Evolutionary conservation across 2,329 filamentous ascomycete species (phyloP), one percentile per base, ranked within the genome.

Genomic region (Verticillium dahliae): DNA sequence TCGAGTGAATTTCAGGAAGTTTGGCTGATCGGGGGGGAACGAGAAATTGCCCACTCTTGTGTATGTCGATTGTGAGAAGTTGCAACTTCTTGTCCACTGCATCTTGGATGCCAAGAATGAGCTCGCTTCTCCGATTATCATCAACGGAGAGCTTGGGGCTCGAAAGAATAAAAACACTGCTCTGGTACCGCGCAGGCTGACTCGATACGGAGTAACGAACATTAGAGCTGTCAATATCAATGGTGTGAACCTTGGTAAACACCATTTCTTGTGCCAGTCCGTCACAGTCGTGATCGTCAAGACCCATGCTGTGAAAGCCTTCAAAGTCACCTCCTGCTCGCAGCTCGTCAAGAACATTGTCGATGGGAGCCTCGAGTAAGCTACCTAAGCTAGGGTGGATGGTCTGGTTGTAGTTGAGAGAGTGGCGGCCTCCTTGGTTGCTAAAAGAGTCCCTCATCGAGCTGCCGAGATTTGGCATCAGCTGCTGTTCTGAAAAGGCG

Each of bases 391-490:
- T 80, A 71, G 78, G 75, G 65, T 77, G 80, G n/a, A 78, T 74
- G 57, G 76, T 76, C 52, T 82, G 79, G 60, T 72, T 77, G 61
- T 77, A 77, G 60, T 71, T 76, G n/a, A 76, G 72, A 41, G 76
- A 68, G 79, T 54, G 90, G 85, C 39, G 83, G 81, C 60, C 31
- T 9, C 33, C 84, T 60, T 85, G 81, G 60, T 82, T 87, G 35
- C 90, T 89, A 65, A 95, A 84, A 1, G 93, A 96, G 60, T 95
- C 88, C 63, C 89, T 84, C 66, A 89, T 85, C 14, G 81, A 75
- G 54, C 81, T 80, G 0, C 72, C 71, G 59, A 76, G 73, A 11
- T 72, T 74, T 9, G 76, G 68, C 9, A 75, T 70, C 2, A 73
- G 80, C 66, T 72, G 75, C 72, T 82, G 84, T 57, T 97, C 92